These are phyloP conservation scores for Cryptosporidium xiaoi DNA, from an alignment of 169 alveolate species.

Conservation along the genomic window DNA sequence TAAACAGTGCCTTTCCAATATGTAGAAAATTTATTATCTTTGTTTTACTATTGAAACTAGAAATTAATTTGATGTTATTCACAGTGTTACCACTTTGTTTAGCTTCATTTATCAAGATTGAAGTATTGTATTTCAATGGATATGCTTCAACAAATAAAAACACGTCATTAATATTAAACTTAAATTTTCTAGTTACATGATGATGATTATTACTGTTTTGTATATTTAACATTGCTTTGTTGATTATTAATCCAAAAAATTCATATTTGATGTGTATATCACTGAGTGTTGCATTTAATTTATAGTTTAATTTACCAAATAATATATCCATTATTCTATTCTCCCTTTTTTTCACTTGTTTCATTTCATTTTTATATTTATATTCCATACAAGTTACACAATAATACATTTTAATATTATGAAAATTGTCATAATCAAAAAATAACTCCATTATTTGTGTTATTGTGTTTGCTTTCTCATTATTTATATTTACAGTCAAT, in stretches of 20 bases:
- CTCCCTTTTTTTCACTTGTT: too few species aligned
- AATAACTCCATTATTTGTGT: constrained; percentile 6
- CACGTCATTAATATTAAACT: not conserved
- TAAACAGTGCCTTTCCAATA: constrained; percentile 8
- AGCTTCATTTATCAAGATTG: not conserved
- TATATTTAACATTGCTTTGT: not conserved
- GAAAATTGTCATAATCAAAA: constrained; percentile 1
- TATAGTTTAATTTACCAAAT: too few species aligned
- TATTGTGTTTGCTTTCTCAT: constrained; percentile 1
- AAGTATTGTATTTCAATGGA: constrained; percentile 10
- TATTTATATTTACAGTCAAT: constrained; percentile 21
- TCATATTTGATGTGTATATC: constrained; percentile 29
- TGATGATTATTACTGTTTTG: not conserved
- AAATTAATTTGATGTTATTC: constrained; percentile 3
- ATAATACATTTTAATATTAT: not conserved
- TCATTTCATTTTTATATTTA: not conserved
- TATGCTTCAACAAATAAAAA: constrained; percentile 17
- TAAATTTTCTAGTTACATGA: not conserved
- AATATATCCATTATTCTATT: too few species aligned
- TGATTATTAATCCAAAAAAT: constrained; percentile 22
- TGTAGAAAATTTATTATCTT: not conserved
- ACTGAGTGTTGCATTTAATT: not conserved
- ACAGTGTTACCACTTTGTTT: not conserved
- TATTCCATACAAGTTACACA: constrained; percentile 6
- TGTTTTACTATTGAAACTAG: constrained; percentile 12